A percentile compares a stretch with the other conserved stretches of the same genome.
These are phyloP conservation scores for Hypoxylon rickii DNA, from an alignment of 495 filamentous ascomycete genomes.

Conservation along the genomic window DNA sequence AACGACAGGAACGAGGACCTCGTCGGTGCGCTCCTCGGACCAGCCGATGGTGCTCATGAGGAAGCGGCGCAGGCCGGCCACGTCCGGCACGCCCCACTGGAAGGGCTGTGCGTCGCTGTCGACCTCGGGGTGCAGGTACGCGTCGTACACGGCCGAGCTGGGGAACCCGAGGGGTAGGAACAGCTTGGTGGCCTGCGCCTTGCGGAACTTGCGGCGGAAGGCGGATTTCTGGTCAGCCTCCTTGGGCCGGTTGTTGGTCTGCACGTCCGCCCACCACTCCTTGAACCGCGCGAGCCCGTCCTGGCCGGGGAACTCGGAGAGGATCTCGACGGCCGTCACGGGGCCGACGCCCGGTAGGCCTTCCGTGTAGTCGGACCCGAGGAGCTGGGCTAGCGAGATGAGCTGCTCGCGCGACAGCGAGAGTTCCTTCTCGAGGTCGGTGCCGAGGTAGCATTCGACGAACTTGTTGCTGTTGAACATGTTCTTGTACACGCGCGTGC, in stretches of 20 bases:
- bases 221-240: conserved; percentile 56
- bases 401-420: conserved; percentile 80
- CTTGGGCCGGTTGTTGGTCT: conserved; percentile 57
- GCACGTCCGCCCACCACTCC: conserved; percentile 85
- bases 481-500: conserved; percentile 96
- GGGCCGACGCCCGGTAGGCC: conserved; percentile 88
- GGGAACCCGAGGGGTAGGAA: conserved; percentile 84
- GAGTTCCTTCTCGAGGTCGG: conserved; percentile 87
- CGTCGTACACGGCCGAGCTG: conserved; percentile 70
- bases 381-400: conserved; percentile 83
- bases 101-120: conserved; percentile 78
- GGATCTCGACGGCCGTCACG: conserved; percentile 88
- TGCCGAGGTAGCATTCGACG: conserved; percentile 92
- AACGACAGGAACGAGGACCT: conserved; percentile 92
- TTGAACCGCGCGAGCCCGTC: conserved; percentile 68
- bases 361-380: conserved; percentile 94
- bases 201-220: conserved; percentile 85
- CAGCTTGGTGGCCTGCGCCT: conserved; percentile 72
- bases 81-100: conserved; percentile 93
- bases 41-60: conserved; percentile 94
- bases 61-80: conserved; percentile 82
- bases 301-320: conserved; percentile 77
- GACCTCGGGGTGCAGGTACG: conserved; percentile 85
- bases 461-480: conserved; percentile 98
- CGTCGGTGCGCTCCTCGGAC: conserved; percentile 87